Evolutionary conservation across 2,329 filamentous ascomycete genomes (phyloP).

Genomic region (Hypoxylon sp.): DNA sequence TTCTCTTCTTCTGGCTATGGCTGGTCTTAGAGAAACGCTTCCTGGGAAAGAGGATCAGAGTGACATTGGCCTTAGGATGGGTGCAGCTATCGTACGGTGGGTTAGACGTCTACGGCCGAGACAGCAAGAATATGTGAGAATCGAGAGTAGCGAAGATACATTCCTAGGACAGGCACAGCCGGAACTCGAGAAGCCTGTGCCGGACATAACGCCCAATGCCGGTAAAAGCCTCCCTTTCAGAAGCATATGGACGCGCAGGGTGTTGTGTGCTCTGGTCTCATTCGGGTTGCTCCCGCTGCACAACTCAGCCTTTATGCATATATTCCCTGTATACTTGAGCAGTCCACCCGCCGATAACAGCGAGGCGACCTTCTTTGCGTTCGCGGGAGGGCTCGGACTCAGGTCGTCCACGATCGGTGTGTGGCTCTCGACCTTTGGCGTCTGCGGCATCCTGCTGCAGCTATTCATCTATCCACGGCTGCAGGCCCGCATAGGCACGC

Average conservation of each 20-base stretch:
- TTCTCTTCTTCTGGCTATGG: slow-evolving; percentile 54
- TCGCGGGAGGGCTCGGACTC: slow-evolving; percentile 73
- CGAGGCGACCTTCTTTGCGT: slow-evolving; percentile 61
- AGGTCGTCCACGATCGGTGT: slow-evolving; percentile 54
- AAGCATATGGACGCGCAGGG: slow-evolving; percentile 53
- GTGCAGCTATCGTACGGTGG: slow-evolving; percentile 37
- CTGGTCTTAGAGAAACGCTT: slow-evolving; percentile 58
- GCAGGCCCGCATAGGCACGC: slow-evolving; percentile 71
- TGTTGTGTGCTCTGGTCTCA: slow-evolving; percentile 55
- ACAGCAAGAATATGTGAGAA: slow-evolving; percentile 35
- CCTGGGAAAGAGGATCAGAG: slow-evolving; percentile 51
- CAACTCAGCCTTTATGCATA: slow-evolving; percentile 74
- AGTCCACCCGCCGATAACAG: slow-evolving; percentile 63
- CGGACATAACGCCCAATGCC: not conserved
- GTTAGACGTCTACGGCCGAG: slow-evolving; percentile 30
- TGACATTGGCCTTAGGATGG: slow-evolving; percentile 44
- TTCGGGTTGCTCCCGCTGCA: slow-evolving; percentile 71
- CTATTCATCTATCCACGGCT: slow-evolving; percentile 73
- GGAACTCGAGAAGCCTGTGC: slow-evolving; percentile 38
- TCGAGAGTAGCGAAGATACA: slow-evolving; percentile 41
- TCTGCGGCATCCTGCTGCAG: slow-evolving; percentile 73
- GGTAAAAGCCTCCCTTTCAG: slow-evolving; percentile 41
- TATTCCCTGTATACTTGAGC: slow-evolving; percentile 75
- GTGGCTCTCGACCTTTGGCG: slow-evolving; percentile 71
- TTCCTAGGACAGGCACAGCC: slow-evolving; percentile 36